These are phyloP conservation scores for Inga oerstediana DNA, from an alignment of 306 rosid species.

Conservation along the genomic window DNA sequence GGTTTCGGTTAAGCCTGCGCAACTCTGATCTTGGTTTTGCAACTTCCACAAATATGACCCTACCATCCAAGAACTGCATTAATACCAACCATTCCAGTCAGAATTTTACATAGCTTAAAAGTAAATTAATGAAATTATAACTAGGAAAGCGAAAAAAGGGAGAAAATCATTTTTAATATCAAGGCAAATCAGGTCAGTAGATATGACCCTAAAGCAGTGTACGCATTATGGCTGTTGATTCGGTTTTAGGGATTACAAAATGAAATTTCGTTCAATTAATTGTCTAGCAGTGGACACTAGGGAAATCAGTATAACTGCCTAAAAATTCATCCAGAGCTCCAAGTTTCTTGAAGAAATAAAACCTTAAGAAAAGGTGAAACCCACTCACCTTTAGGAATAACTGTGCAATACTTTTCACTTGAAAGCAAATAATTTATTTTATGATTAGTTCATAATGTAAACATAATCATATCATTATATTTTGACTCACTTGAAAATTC, in stretches of 20 bases:
- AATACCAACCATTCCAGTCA: conserved; percentile 28
- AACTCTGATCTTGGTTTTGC: conserved; percentile 78
- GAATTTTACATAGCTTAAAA: conserved; percentile 23
- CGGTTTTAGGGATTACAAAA: background rate
- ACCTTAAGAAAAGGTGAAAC: conserved; percentile 4
- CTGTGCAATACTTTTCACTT: background rate
- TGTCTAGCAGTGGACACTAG: background rate
- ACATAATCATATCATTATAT: conserved; percentile 5
- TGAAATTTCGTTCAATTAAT: background rate
- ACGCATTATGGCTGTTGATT: background rate
- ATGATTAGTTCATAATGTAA: conserved; percentile 2
- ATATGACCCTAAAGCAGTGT: background rate
- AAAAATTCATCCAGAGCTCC: background rate
- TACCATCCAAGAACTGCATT: conserved; percentile 84
- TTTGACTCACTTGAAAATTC: background rate
- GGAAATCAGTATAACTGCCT: background rate
- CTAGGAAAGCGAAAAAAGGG: background rate
- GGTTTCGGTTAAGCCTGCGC: conserved; percentile 41
- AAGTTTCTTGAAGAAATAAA: background rate
- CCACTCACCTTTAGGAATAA: conserved; percentile 6
- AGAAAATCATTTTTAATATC: background rate
- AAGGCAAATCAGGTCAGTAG: background rate
- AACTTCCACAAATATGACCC: conserved; percentile 93
- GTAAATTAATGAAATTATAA: background rate
- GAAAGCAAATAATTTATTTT: conserved; percentile 8